These are phyloP conservation scores for Corymbia citriodora DNA, from an alignment of 441 rosid species.

Conservation along the genomic window DNA sequence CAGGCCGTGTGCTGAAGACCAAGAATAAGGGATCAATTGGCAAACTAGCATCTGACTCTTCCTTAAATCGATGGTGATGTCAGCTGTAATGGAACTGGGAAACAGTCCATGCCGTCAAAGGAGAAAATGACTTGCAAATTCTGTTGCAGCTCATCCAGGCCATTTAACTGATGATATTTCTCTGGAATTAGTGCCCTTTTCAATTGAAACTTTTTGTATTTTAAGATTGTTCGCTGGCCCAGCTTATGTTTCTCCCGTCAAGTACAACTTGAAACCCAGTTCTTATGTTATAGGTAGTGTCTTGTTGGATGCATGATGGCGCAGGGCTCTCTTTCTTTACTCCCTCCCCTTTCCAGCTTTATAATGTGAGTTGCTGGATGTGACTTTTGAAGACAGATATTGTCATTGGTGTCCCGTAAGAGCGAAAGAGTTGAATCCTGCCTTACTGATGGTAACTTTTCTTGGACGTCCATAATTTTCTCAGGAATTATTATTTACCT, in stretches of 20 bases:
- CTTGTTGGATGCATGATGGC: not conserved
- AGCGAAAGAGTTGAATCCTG: not conserved
- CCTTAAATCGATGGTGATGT: not conserved
- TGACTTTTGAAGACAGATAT: not conserved
- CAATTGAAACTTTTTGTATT: not conserved
- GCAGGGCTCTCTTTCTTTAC: not conserved
- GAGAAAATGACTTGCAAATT: not conserved
- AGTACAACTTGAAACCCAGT: not conserved
- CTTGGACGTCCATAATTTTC: not conserved
- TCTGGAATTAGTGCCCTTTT: not conserved
- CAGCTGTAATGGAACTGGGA: not conserved
- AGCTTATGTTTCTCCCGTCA: not conserved
- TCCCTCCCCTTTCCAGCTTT: not conserved
- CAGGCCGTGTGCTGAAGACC: not conserved
- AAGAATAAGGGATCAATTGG: not conserved
- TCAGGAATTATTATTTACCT: not conserved
- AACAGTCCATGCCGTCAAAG: not conserved
- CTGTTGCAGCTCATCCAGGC: not conserved
- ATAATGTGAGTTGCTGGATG: not conserved
- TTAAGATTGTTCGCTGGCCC: not conserved
- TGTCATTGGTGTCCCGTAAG: not conserved
- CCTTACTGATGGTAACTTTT: not conserved
- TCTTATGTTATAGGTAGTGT: not conserved
- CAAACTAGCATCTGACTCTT: not conserved
- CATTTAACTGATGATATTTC: not conserved